Evolutionary conservation across 192 early-diverging fungal species (phyloP).

Genomic region (Podila horticola): DNA sequence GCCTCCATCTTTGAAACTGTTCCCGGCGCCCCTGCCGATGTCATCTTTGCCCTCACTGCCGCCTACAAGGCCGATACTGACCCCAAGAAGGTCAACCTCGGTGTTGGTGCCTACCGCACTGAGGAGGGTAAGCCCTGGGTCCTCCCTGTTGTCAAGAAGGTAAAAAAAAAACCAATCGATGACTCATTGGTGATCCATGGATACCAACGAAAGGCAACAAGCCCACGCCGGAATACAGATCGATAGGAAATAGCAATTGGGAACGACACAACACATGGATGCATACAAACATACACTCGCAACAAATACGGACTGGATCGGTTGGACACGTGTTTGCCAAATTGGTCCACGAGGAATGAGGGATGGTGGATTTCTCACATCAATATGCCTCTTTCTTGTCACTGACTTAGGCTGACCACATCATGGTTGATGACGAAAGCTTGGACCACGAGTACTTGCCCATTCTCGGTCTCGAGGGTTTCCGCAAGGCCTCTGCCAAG

Average conservation of each 20-base stretch:
- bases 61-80: slow-evolving; percentile 83
- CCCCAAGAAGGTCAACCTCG: slow-evolving; percentile 89
- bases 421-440: slow-evolving; percentile 71
- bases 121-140: slow-evolving; percentile 95
- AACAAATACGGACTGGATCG: too few relatives aligned
- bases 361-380: slow-evolving; percentile 1
- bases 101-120: slow-evolving; percentile 96
- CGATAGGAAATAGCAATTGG: background rate
- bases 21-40: slow-evolving; percentile 81
- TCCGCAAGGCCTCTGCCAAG: slow-evolving; percentile 81
- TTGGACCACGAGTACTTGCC: slow-evolving; percentile 95
- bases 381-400: background rate
- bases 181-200: background rate
- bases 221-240: background rate
- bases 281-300: too few relatives aligned
- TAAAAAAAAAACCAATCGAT: slow-evolving; percentile 45
- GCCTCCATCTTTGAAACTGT: slow-evolving; percentile 63
- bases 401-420: slow-evolving; percentile 73
- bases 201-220: background rate
- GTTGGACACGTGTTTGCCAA: too few relatives aligned
- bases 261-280: too few relatives aligned
- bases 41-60: slow-evolving; percentile 91
- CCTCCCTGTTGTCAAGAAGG: slow-evolving; percentile 93
- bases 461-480: slow-evolving; percentile 84
- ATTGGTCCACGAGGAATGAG: too few relatives aligned